These are phyloP conservation scores for Fusarium pininemorale DNA, from an alignment of 2,329 filamentous ascomycete genomes.

Conservation along the genomic window DNA sequence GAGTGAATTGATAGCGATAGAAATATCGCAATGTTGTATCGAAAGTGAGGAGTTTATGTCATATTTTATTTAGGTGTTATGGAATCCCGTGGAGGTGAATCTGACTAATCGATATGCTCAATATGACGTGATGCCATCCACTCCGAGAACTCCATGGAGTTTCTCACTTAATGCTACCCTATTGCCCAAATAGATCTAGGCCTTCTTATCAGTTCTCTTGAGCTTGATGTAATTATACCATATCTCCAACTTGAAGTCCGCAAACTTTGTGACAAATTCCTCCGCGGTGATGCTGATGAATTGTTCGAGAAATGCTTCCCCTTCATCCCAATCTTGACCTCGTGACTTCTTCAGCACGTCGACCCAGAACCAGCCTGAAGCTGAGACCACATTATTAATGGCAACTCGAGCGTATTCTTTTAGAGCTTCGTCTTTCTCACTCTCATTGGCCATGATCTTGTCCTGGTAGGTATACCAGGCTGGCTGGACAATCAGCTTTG, in stretches of 20 bases:
- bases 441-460: fast-evolving
- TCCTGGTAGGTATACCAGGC: neutral
- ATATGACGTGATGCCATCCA: slow-evolving; percentile 20
- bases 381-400: neutral
- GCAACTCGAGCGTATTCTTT: neutral
- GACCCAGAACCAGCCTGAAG: slow-evolving; percentile 3
- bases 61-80: neutral
- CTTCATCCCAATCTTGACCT: neutral
- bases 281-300: neutral
- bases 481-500: slow-evolving; percentile 3
- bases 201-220: neutral
- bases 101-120: slow-evolving; percentile 13
- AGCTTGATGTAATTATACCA: slow-evolving; percentile 7
- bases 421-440: neutral
- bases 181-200: neutral
- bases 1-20: neutral
- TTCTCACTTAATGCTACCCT: neutral
- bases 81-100: neutral
- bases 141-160: neutral
- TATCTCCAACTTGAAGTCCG: neutral
- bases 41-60: neutral
- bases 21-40: fast-evolving
- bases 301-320: neutral
- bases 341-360: slow-evolving; percentile 1
- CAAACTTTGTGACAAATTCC: neutral